These are phyloP conservation scores for Pseudogymnoascus sp. DNA, from an alignment of 2,329 filamentous ascomycete species.

Conservation along the genomic window DNA sequence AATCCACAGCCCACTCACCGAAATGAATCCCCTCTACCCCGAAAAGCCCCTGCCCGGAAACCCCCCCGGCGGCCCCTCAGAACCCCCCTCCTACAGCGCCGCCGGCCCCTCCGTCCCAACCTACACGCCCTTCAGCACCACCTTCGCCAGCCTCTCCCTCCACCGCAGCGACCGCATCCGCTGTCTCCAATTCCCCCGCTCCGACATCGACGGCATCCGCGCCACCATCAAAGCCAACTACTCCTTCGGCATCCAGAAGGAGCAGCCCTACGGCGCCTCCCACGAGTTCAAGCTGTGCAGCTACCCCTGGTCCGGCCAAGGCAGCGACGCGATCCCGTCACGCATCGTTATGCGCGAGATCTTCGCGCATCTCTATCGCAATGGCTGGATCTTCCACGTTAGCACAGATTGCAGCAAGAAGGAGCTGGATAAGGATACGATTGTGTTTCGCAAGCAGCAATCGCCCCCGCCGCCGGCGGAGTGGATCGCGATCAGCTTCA, in stretches of 20 bases:
- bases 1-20: background rate
- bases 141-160: constrained; percentile 27
- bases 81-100: background rate
- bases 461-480: constrained; percentile 29
- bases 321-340: constrained; percentile 24
- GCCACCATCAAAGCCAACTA: constrained; percentile 22
- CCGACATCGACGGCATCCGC: constrained; percentile 25
- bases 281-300: constrained; percentile 32
- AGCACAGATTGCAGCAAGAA: constrained; percentile 31
- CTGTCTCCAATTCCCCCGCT: constrained; percentile 29
- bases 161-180: constrained; percentile 28
- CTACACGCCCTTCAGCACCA: constrained; percentile 17
- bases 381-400: constrained; percentile 32
- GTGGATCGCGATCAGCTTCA: constrained; percentile 32
- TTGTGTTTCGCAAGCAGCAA: constrained; percentile 32
- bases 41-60: background rate
- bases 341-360: constrained; percentile 28
- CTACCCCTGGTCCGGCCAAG: constrained; percentile 28
- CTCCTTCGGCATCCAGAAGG: constrained; percentile 26
- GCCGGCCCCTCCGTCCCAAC: background rate
- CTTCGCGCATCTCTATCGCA: constrained; percentile 27
- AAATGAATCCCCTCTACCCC: background rate
- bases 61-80: background rate
- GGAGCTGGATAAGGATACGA: constrained; percentile 28
- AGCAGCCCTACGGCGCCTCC: constrained; percentile 27